A percentile compares a stretch with the other conserved stretches of the same genome.
These are phyloP conservation scores for Cladorrhinum sp. DNA, from an alignment of 2,329 filamentous ascomycete species.

Conservation along the genomic window DNA sequence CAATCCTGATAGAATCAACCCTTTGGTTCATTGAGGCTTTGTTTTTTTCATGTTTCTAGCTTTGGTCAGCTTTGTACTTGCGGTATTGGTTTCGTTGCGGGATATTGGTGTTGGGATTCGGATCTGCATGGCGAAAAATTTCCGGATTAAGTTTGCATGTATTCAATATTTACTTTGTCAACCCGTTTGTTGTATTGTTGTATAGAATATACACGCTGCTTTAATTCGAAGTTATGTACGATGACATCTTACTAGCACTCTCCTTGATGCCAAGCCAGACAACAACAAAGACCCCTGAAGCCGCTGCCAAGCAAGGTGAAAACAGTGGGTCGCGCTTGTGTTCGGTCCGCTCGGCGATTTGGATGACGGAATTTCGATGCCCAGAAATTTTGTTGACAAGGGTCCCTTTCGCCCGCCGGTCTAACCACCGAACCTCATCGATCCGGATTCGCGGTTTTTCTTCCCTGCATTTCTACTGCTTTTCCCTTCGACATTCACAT, in stretches of 20 bases:
- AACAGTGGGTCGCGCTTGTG: slow-evolving; percentile 2
- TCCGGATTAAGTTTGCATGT: too few species aligned
- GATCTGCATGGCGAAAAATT: too few species aligned
- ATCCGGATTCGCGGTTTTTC: slow-evolving; percentile 22
- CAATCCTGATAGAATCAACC: neutral
- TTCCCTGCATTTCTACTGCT: slow-evolving; percentile 9
- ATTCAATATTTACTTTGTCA: too few species aligned
- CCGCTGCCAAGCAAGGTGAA: neutral
- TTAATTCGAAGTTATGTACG: too few species aligned
- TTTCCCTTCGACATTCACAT: slow-evolving; percentile 10
- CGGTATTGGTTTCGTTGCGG: too few species aligned
- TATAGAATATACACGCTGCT: too few species aligned
- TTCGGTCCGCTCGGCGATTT: slow-evolving; percentile 17
- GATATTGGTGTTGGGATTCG: too few species aligned
- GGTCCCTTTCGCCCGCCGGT: slow-evolving; percentile 11
- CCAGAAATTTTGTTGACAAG: slow-evolving; percentile 12
- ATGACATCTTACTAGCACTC: too few species aligned
- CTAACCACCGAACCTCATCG: slow-evolving; percentile 8
- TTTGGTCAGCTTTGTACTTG: too few species aligned
- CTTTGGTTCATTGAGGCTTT: too few species aligned
- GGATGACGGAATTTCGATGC: slow-evolving; percentile 26
- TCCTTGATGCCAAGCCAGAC: neutral
- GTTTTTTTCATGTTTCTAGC: too few species aligned
- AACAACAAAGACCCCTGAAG: neutral
- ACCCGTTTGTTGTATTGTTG: too few species aligned